phyloP scores from a whole-genome alignment of 352 stramenopile species.

The Phytophthora pistaciae region DNA sequence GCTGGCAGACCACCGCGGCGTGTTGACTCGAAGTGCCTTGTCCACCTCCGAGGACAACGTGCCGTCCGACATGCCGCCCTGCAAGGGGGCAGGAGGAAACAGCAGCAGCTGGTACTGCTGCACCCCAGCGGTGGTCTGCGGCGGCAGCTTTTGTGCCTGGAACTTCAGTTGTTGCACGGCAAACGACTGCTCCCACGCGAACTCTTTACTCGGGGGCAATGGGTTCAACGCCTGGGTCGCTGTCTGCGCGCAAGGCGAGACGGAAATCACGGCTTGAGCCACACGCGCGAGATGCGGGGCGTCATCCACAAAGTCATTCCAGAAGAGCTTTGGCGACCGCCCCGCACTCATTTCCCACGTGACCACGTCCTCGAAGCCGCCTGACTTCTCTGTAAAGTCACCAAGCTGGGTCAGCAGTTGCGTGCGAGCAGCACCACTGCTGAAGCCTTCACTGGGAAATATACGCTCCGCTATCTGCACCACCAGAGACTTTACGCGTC shows the following conservation, averaged over 20 bases:
- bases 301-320: constrained; percentile 59
- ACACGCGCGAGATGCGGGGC: constrained; percentile 48
- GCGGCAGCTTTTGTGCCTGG: constrained; percentile 17
- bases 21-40: constrained; percentile 5
- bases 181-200: constrained; percentile 31
- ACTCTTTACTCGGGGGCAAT: neutral
- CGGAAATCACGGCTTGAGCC: constrained; percentile 42
- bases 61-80: constrained; percentile 10
- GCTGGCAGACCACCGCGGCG: constrained; percentile 9
- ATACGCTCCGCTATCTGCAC: constrained; percentile 43
- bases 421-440: constrained; percentile 17
- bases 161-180: constrained; percentile 43
- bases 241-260: constrained; percentile 29
- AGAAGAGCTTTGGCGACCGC: constrained; percentile 49
- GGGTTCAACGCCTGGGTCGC: constrained; percentile 16
- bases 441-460: constrained; percentile 28
- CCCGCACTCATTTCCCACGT: constrained; percentile 61
- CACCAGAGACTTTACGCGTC: constrained; percentile 57
- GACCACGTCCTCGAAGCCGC: constrained; percentile 49
- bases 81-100: constrained; percentile 13
- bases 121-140: neutral
- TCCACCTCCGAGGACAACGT: constrained; percentile 12
- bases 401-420: constrained; percentile 49
- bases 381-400: constrained; percentile 47
- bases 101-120: constrained; percentile 28